A percentile compares a stretch with the other conserved stretches of the same genome.
Evolutionary conservation across 2,329 filamentous ascomycete species (phyloP).

Genomic region (Scedosporium dehoogii): DNA sequence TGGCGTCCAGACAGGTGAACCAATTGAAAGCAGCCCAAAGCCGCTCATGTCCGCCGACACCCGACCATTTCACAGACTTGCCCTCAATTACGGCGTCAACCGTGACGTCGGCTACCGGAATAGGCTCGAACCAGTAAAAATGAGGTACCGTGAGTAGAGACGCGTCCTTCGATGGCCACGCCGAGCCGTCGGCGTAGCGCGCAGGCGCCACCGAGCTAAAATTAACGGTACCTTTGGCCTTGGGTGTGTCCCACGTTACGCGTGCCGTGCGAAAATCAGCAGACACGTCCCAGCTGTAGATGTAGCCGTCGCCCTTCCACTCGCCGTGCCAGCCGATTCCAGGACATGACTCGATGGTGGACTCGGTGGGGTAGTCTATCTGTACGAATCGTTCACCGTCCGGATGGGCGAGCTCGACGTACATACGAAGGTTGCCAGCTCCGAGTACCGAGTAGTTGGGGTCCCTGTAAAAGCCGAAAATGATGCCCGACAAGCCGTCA

Average conservation of each 20-base stretch:
- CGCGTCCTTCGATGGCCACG: constrained; percentile 5
- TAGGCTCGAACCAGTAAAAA: constrained; percentile 13
- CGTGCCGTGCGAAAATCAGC: constrained; percentile 1
- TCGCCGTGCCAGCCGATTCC: constrained; percentile 6
- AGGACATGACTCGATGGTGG: constrained; percentile 14
- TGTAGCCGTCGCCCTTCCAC: constrained; percentile 9
- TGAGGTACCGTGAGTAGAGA: constrained; percentile 9
- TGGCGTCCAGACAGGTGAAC: constrained; percentile 3
- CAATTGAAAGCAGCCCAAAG: constrained; percentile 14
- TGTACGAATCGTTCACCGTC: constrained; percentile 14
- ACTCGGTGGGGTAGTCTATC: constrained; percentile 15
- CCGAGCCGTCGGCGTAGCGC: constrained; percentile 10
- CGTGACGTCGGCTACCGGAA: constrained; percentile 11
- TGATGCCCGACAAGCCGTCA: constrained; percentile 14
- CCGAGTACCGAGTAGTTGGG: constrained; percentile 19
- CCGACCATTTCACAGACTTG: constrained; percentile 10
- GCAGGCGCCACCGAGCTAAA: constrained; percentile 11
- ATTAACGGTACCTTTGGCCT: constrained; percentile 10
- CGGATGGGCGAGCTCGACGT: constrained; percentile 14
- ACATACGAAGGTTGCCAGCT: constrained; percentile 17
- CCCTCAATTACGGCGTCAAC: constrained; percentile 11
- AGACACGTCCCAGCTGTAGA: constrained; percentile 12
- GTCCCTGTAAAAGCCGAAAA: constrained; percentile 20
- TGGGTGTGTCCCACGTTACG: constrained; percentile 4
- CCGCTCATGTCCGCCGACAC: constrained; percentile 15